Percentiles rank a stretch among this genome's conserved stretches.
phyloP scores from a whole-genome alignment of 169 alveolate species.

The Ichthyophthirius multifiliis region DNA sequence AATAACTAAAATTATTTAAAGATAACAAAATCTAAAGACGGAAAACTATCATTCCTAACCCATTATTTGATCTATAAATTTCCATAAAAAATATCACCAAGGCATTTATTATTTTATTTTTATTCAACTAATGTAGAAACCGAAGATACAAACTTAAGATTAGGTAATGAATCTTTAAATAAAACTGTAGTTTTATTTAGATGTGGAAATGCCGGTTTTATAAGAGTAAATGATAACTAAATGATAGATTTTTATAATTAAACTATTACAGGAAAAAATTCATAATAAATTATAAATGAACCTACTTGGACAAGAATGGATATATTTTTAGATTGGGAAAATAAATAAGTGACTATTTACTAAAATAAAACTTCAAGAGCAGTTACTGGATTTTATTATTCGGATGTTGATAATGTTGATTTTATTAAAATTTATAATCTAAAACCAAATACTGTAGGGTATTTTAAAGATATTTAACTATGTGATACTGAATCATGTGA shows the following conservation, averaged over 20 bases:
- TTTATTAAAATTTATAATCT: conserved; percentile 24
- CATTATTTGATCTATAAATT: conserved; percentile 12
- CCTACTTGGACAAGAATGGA: conserved; percentile 30
- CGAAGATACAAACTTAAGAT: conserved; percentile 43
- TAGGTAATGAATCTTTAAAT: conserved; percentile 16
- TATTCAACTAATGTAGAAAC: conserved; percentile 25
- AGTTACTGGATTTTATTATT: conserved; percentile 13
- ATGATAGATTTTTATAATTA: conserved; percentile 40
- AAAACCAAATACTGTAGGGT: conserved; percentile 20
- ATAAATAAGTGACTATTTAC: neutral
- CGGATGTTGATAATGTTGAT: conserved; percentile 15
- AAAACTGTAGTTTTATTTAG: conserved; percentile 36
- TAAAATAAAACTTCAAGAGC: conserved; percentile 27
- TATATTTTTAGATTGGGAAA: conserved; percentile 38
- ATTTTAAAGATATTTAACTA: conserved; percentile 28
- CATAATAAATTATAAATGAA: neutral
- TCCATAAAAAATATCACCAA: conserved; percentile 1
- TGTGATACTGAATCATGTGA: conserved; percentile 1
- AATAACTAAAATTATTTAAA: neutral
- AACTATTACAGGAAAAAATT: conserved; percentile 7
- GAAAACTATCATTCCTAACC: neutral
- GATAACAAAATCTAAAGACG: neutral
- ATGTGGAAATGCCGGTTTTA: conserved; percentile 48
- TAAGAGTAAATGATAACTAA: conserved; percentile 39
- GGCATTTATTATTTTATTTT: conserved; percentile 33